Evolutionary conservation across 306 rosid species (phyloP).

Genomic region (Medicago truncatula): DNA sequence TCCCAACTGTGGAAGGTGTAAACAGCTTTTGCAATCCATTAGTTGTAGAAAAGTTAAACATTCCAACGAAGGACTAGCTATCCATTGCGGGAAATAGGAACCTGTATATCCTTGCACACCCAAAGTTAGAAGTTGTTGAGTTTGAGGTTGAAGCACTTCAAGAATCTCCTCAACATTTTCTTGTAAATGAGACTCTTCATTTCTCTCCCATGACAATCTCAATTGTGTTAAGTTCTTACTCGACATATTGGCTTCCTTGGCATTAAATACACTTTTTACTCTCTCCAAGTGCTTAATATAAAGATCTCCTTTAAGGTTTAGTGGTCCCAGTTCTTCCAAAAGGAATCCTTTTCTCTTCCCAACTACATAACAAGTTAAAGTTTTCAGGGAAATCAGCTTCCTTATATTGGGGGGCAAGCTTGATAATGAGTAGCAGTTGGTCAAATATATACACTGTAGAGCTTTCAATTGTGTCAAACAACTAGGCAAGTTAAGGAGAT

Average conservation of each 20-base stretch:
- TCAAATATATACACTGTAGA: constrained; percentile 19
- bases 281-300: constrained; percentile 27
- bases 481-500: background rate
- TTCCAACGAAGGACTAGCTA: background rate
- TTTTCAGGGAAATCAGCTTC: constrained; percentile 10
- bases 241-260: constrained; percentile 28
- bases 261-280: constrained; percentile 8
- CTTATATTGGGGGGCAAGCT: constrained; percentile 12
- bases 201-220: constrained; percentile 1
- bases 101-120: background rate
- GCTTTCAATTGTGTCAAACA: background rate
- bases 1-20: background rate
- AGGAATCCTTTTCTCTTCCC: constrained; percentile 23
- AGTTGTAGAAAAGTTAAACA: background rate
- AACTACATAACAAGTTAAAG: constrained; percentile 5
- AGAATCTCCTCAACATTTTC: constrained; percentile 35
- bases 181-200: background rate
- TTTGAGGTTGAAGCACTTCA: constrained; percentile 36
- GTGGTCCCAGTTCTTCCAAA: constrained; percentile 24
- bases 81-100: constrained; percentile 20
- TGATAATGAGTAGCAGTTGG: rapidly evolving
- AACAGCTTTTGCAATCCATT: background rate
- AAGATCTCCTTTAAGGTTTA: constrained; percentile 34
- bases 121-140: constrained; percentile 2
- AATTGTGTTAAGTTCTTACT: background rate